Evolutionary conservation across 169 alveolate species (phyloP), one percentile per base, ranked within the genome.

Genomic region (Neospora caninum): DNA sequence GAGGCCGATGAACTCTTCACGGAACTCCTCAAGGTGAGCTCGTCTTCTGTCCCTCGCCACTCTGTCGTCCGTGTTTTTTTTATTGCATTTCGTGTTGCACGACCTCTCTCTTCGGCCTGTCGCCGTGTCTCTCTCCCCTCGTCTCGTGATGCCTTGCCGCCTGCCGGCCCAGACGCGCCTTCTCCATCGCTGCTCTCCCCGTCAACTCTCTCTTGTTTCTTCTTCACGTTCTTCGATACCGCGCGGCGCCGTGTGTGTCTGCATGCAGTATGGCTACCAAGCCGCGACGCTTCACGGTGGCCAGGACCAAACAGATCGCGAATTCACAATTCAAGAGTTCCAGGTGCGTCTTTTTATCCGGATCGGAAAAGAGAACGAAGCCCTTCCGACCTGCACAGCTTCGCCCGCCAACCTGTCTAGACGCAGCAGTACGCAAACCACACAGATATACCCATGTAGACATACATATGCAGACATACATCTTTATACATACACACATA

Each of bases 271-370:
- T 92, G 98, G 98, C 31, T 98, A 98, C 96, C 98, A 97, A 64
- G 97, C 98, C 34, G 97, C 98, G 82, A 98, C 98, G 73, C 97
- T 99, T 88, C 99, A 99, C 97, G 99, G 99, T 0, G 99, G 99
- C 20, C 99, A 98, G 97, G 99, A 99, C 95, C 99, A 99, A 94
- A 97, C 98, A 41, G 99, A 99, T 96, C 97, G 99, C 82, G 99
- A 98, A 91, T 98, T 97, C 96, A 98, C 99, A 39, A 97, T 99
- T 31, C 97, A 97, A 88, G 99, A 98, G 91, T 94, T 96, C 97
- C 94, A 94, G 83, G 96, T 94, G n/a, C n/a, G 91, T 42, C 64
- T 27, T 31, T 25, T 36, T 87, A 2, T 83, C 25, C 34, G 10
- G 9, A 6, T n/a, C 34, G 29, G 27, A 31, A n/a, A n/a, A n/a